These are phyloP conservation scores for Paecilomyces variotii DNA, from an alignment of 2,329 filamentous ascomycete genomes.

Conservation along the genomic window DNA sequence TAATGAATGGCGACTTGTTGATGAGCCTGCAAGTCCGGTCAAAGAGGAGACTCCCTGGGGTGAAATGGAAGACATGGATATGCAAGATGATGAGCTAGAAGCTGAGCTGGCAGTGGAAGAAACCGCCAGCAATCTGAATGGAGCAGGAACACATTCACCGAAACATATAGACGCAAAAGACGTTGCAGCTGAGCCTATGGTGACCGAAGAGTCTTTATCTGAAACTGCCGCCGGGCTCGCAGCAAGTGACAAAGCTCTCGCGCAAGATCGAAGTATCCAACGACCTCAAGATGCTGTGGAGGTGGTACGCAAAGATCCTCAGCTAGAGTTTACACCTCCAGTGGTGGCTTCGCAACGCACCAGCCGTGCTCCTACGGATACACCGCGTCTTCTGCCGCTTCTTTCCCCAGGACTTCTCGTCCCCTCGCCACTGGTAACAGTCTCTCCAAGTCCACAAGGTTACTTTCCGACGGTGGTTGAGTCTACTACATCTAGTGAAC, in stretches of 20 bases:
- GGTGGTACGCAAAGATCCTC: neutral
- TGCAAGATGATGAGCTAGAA: constrained; percentile 1
- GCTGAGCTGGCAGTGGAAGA: neutral
- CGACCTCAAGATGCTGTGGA: neutral
- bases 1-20: constrained; percentile 65
- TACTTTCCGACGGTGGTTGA: constrained; percentile 23
- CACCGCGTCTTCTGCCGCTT: constrained; percentile 31
- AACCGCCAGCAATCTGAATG: neutral
- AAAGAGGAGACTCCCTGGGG: constrained; percentile 3
- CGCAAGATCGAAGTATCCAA: neutral
- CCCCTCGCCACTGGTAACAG: constrained; percentile 30
- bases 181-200: neutral
- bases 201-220: neutral
- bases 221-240: neutral
- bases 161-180: neutral
- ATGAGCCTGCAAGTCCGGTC: constrained; percentile 59
- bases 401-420: constrained; percentile 32
- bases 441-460: constrained; percentile 14
- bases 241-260: neutral
- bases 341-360: neutral
- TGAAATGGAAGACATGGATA: constrained; percentile 5
- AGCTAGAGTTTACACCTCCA: neutral
- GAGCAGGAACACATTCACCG: neutral
- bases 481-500: constrained; percentile 1
- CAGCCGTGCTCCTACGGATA: constrained; percentile 20